A percentile compares a stretch with the other conserved stretches of the same genome.
Conservation (phyloP, 768 basidiomycete species). For the Kwoniella europaea region DNA sequence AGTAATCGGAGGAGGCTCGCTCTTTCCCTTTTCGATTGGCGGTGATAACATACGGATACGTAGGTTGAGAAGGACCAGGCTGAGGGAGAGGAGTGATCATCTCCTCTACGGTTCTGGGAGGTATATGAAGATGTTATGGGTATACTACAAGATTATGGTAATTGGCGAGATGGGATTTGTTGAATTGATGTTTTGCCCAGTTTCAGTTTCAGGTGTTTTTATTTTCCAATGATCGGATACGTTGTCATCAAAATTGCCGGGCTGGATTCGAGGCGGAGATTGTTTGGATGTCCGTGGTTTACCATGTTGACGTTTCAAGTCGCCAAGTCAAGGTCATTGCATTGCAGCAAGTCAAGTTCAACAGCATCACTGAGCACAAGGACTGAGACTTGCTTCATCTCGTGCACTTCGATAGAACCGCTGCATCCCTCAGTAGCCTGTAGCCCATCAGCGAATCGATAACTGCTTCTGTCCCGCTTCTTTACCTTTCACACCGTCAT, state of each 20-base stretch:
- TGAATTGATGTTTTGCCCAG: not conserved
- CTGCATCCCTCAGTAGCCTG: not conserved
- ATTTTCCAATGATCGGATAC: not conserved
- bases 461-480: no score
- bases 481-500: not conserved
- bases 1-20: not conserved
- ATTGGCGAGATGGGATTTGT: constrained; percentile 1
- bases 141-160: not conserved
- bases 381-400: not conserved
- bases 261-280: not conserved
- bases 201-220: not conserved
- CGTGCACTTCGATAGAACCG: no score
- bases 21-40: constrained; percentile 15
- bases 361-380: constrained; percentile 1
- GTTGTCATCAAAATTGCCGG: not conserved
- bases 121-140: not conserved
- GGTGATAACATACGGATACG: not conserved
- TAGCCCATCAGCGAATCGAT: not conserved
- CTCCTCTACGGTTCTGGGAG: not conserved
- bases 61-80: not conserved
- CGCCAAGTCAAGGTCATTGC: not conserved
- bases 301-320: constrained; percentile 9
- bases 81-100: not conserved
- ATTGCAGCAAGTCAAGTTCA: not conserved
- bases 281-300: not conserved